Evolutionary conservation across 305 asterid genomes (phyloP).

Genomic region (Fraxinus velutina): DNA sequence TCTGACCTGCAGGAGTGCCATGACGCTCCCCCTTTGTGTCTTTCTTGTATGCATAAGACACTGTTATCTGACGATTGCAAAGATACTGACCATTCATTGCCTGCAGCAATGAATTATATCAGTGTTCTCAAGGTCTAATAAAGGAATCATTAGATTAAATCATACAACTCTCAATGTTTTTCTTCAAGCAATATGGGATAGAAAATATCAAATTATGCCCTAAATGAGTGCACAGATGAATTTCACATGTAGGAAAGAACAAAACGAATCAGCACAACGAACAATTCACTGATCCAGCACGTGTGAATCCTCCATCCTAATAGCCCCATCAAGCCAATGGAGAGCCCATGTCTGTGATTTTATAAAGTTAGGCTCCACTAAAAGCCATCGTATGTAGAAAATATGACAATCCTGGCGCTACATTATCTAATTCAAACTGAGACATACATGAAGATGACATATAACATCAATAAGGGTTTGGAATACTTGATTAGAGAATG

Average conservation of each 20-base stretch:
- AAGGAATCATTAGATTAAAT: neutral
- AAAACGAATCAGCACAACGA: neutral
- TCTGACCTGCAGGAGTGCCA: constrained; percentile 89
- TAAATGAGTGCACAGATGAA: neutral
- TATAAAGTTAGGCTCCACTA: neutral
- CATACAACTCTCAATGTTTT: neutral
- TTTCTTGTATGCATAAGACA: constrained; percentile 92
- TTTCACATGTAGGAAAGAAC: constrained; percentile 8
- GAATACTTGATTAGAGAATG: neutral
- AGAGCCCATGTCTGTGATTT: neutral
- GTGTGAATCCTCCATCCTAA: neutral
- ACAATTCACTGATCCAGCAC: neutral
- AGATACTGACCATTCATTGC: constrained; percentile 96
- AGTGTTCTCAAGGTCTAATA: neutral
- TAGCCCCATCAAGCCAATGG: neutral
- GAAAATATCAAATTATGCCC: neutral
- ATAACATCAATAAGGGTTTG: neutral
- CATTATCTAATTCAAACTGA: neutral
- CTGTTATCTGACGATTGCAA: constrained; percentile 89
- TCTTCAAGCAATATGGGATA: neutral
- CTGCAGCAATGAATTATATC: constrained; percentile 36
- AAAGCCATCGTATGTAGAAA: neutral
- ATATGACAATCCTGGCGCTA: neutral
- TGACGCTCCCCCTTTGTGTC: constrained; percentile 97
- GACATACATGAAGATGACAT: neutral